Evolutionary conservation across 192 early-diverging fungal genomes (phyloP).

Genomic region (Diversispora epigaea): DNA sequence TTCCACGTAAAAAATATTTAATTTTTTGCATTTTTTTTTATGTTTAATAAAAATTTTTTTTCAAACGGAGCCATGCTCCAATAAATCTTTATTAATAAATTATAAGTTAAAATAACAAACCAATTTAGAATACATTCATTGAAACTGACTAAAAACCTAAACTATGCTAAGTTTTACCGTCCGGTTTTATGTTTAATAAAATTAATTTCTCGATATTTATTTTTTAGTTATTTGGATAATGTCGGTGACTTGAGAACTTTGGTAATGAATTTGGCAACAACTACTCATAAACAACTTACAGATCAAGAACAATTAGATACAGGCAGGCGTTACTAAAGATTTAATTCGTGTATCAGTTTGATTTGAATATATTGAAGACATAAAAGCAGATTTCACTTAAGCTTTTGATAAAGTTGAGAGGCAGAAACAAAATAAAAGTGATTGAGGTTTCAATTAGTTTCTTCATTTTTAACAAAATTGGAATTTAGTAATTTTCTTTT

Average conservation of each 20-base stretch:
- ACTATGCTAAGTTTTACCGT: too few species aligned
- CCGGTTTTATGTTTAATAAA: neutral
- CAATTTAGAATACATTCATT: too few species aligned
- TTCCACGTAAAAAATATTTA: slow-evolving; percentile 37
- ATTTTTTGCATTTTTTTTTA: neutral
- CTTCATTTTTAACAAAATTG: too few species aligned
- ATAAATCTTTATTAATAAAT: too few species aligned
- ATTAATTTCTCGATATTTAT: neutral
- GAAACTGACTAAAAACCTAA: too few species aligned
- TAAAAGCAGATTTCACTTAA: slow-evolving; percentile 62
- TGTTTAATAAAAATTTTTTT: too few species aligned
- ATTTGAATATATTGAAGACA: slow-evolving; percentile 75
- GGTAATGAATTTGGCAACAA: slow-evolving; percentile 79
- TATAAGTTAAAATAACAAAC: too few species aligned
- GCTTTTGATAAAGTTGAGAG: slow-evolving; percentile 42
- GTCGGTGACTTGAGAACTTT: slow-evolving; percentile 93
- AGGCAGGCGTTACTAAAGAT: slow-evolving; percentile 80
- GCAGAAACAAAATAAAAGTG: too few species aligned
- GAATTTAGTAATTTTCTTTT: too few species aligned
- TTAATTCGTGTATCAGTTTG: slow-evolving; percentile 84
- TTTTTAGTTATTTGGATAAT: slow-evolving; percentile 73
- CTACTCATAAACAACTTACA: slow-evolving; percentile 86
- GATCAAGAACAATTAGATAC: slow-evolving; percentile 75
- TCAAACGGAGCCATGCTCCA: too few species aligned
- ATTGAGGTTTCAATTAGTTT: too few species aligned